Evolutionary conservation across 345 rosid species (phyloP).

Genomic region (Camelina neglecta): DNA sequence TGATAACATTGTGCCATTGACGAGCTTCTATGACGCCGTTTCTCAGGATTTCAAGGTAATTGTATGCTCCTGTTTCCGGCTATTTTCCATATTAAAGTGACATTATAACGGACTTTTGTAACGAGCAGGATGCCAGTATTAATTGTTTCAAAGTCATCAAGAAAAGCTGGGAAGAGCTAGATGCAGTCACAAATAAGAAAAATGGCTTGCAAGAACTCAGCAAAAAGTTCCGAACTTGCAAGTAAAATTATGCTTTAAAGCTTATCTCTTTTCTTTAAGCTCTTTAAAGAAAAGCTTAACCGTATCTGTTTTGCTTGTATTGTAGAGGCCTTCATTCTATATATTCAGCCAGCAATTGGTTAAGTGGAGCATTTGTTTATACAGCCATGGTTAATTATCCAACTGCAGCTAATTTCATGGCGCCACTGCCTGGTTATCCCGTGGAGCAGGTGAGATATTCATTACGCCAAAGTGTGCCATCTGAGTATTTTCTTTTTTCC

Average conservation of each 20-base stretch:
- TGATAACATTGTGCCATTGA: constrained; percentile 66
- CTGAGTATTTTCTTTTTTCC: neutral
- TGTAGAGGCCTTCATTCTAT: constrained; percentile 56
- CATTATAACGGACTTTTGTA: constrained; percentile 9
- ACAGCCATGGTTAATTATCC: constrained; percentile 87
- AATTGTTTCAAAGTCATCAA: constrained; percentile 74
- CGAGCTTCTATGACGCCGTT: constrained; percentile 79
- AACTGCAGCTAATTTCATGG: constrained; percentile 76
- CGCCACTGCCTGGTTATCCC: constrained; percentile 74
- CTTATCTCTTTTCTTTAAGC: constrained; percentile 1
- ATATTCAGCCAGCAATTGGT: constrained; percentile 58
- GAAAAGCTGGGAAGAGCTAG: constrained; percentile 74
- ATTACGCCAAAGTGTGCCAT: neutral
- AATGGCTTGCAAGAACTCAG: constrained; percentile 61
- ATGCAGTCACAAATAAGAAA: constrained; percentile 52
- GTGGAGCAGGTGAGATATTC: constrained; percentile 56
- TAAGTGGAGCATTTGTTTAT: constrained; percentile 59
- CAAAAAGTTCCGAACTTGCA: constrained; percentile 69
- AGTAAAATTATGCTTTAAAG: constrained; percentile 48
- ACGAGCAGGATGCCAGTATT: constrained; percentile 60
- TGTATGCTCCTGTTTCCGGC: constrained; percentile 8
- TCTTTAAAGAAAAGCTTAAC: neutral
- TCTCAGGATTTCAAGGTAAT: constrained; percentile 71
- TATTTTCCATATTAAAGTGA: neutral
- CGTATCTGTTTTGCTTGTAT: neutral